Evolutionary conservation across 495 filamentous ascomycete genomes (phyloP).

Genomic region (Massariosphaeria phaeospora): DNA sequence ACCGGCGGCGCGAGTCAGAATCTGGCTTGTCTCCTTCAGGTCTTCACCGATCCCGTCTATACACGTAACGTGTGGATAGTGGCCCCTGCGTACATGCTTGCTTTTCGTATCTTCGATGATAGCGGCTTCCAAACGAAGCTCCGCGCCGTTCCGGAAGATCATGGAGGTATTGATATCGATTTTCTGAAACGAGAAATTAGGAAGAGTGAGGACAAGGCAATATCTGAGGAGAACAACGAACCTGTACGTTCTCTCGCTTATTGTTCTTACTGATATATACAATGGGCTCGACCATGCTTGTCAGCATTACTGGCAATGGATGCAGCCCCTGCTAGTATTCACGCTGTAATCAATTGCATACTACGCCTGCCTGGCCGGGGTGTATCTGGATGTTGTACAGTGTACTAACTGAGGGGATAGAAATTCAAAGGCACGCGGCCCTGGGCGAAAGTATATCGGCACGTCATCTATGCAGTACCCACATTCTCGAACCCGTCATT

Average conservation of each 20-base stretch:
- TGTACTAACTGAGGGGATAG: too few species aligned
- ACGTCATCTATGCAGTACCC: constrained; percentile 78
- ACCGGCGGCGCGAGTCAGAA: constrained; percentile 77
- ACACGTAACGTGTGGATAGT: constrained; percentile 75
- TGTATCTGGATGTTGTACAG: too few species aligned
- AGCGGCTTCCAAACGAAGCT: constrained; percentile 59
- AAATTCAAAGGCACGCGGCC: constrained; percentile 26
- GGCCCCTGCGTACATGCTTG: constrained; percentile 74
- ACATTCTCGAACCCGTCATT: constrained; percentile 79
- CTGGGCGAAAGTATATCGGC: constrained; percentile 65
- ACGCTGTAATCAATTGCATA: too few species aligned
- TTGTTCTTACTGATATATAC: neutral
- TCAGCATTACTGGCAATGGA: too few species aligned
- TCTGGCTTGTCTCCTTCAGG: constrained; percentile 64
- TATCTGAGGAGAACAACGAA: constrained; percentile 29
- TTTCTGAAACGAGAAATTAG: constrained; percentile 49
- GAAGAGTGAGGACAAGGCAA: constrained; percentile 41
- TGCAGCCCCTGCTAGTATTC: too few species aligned
- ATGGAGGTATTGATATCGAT: constrained; percentile 63
- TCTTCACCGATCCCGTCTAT: constrained; percentile 70
- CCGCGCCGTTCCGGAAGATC: constrained; percentile 65
- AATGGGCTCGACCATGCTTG: too few species aligned
- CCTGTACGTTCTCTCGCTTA: constrained; percentile 25
- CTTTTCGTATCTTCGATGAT: constrained; percentile 74
- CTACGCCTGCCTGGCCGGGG: too few species aligned